Conservation (phyloP, 1,139 yeast species). For the Debaryomyces fabryi region DNA sequence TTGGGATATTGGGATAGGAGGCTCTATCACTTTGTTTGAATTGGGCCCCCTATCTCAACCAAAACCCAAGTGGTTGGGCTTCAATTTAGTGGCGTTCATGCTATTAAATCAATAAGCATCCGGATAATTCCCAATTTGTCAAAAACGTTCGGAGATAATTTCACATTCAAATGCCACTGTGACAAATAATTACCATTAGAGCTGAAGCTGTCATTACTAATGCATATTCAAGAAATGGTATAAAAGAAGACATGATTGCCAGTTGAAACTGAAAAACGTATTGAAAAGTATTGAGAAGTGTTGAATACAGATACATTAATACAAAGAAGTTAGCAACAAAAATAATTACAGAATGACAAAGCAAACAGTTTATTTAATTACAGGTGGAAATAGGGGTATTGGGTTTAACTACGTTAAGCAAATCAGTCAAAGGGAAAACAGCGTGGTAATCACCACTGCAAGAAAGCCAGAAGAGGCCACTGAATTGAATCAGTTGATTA, state of each 20-base stretch:
- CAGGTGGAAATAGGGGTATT: slow-evolving; percentile 28
- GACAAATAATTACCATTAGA: not conserved
- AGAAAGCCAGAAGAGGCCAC: slow-evolving; percentile 18
- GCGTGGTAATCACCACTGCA: slow-evolving; percentile 20
- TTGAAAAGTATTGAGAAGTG: slow-evolving; percentile 33
- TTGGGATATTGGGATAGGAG: not conserved
- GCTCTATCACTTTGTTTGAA: too few species aligned
- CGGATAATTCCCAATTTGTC: not conserved
- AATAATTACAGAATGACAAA: slow-evolving; percentile 2
- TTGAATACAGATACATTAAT: too few species aligned
- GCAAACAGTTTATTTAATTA: slow-evolving; percentile 18
- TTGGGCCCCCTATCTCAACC: not conserved
- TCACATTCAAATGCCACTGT: not conserved
- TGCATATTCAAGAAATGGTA: not conserved
- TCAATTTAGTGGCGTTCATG: not conserved
- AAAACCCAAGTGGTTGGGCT: not conserved
- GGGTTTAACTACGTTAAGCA: slow-evolving; percentile 19
- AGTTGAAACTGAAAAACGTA: slow-evolving; percentile 26
- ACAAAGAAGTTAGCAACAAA: not conserved
- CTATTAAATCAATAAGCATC: not conserved
- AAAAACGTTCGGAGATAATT: not conserved
- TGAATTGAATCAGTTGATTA: slow-evolving; percentile 16
- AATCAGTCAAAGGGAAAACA: slow-evolving; percentile 13
- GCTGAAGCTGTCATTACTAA: not conserved
- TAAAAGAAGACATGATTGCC: not conserved